Conservation (phyloP, 495 filamentous ascomycete genomes). For the Xylaria nigripes region DNA sequence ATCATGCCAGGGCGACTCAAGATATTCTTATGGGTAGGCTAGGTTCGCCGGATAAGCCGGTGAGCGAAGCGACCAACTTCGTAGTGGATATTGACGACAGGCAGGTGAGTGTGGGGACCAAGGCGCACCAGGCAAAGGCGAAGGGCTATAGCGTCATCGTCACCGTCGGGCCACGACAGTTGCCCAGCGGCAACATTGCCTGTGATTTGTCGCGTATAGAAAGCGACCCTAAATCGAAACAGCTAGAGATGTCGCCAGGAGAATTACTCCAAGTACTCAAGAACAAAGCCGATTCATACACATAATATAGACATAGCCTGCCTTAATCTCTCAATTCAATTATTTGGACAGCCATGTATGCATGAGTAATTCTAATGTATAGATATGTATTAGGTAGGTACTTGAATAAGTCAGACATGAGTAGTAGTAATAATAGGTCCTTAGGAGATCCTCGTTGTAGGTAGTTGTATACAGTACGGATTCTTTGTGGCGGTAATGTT, state of each 20-base stretch:
- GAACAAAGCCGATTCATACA: conserved; percentile 26
- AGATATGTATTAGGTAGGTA: not conserved
- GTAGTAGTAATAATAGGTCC: not conserved
- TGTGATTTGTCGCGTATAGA: conserved; percentile 26
- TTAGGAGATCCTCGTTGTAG: not conserved
- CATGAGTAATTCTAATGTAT: not conserved
- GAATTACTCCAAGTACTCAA: conserved; percentile 28
- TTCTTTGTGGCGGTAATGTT: too few species aligned
- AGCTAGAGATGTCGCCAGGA: conserved; percentile 27
- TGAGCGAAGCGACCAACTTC: conserved; percentile 43
- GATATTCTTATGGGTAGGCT: conserved; percentile 35
- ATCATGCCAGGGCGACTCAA: conserved; percentile 45
- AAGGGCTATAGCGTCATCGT: conserved; percentile 70
- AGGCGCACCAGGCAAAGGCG: conserved; percentile 61
- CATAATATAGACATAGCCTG: not conserved
- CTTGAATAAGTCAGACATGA: not conserved
- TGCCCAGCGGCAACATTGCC: conserved; percentile 25
- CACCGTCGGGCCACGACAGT: conserved; percentile 57
- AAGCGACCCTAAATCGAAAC: conserved; percentile 5
- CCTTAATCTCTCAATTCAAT: not conserved
- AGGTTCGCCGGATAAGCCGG: conserved; percentile 30
- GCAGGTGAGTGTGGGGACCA: conserved; percentile 52
- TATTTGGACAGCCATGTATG: too few species aligned
- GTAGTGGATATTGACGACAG: conserved; percentile 66
- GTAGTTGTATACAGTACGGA: not conserved